Conservation (phyloP, 371 early-diverging fungal species). For the Haplosporangium sp. region DNA sequence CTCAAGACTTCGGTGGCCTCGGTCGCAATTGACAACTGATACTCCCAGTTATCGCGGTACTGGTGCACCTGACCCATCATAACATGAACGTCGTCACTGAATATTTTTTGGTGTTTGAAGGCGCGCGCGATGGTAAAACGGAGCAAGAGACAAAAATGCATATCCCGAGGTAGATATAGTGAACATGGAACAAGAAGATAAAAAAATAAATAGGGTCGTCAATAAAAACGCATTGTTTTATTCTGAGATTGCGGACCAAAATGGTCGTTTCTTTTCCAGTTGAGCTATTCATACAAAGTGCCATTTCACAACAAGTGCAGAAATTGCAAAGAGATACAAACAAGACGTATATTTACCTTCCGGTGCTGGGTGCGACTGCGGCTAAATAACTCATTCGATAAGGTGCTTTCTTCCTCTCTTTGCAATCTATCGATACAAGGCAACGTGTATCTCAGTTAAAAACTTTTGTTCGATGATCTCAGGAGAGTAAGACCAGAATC, state of each 20-base stretch:
- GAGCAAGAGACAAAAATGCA: background rate
- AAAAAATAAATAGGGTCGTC: conserved; percentile 1
- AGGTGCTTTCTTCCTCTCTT: conserved; percentile 12
- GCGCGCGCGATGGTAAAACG: no score
- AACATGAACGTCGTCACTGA: conserved; percentile 19
- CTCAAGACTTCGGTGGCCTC: conserved; percentile 19
- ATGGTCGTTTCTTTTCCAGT: background rate
- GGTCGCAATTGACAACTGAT: conserved; percentile 14
- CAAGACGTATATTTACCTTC: conserved; percentile 14
- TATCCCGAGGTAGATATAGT: background rate
- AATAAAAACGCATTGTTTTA: background rate
- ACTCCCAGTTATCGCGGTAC: conserved; percentile 20
- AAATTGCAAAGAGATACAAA: background rate
- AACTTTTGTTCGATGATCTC: background rate
- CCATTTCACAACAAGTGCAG: background rate
- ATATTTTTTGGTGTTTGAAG: background rate
- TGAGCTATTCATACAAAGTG: no score
- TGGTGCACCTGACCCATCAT: conserved; percentile 42
- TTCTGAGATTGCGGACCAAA: conserved; percentile 8
- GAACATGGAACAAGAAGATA: background rate
- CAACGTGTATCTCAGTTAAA: background rate
- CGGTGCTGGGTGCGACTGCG: conserved; percentile 8
- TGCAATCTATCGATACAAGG: conserved; percentile 10
- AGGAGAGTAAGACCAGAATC: background rate
- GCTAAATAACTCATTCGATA: conserved; percentile 34